A percentile compares a stretch with the other conserved stretches of the same genome.
Conservation (phyloP, 805 yeast species). For the Saccharomycopsis olivae region DNA sequence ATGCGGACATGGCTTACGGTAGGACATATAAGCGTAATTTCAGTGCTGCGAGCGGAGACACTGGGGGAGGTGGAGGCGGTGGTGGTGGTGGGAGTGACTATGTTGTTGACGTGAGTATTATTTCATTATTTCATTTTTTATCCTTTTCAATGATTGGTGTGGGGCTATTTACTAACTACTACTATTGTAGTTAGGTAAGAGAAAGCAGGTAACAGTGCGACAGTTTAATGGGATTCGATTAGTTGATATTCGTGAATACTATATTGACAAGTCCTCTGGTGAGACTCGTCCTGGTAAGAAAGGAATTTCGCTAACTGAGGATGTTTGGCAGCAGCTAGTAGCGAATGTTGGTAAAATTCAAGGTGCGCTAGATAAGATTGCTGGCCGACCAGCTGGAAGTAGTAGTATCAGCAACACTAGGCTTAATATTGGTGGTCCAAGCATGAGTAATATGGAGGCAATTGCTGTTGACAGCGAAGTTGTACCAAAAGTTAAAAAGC, state of each 20-base stretch:
- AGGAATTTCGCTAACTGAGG: slow-evolving; percentile 52
- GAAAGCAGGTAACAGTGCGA: slow-evolving; percentile 64
- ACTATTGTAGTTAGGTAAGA: slow-evolving; percentile 28
- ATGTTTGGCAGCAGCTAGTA: slow-evolving; percentile 40
- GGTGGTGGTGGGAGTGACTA: too few relatives aligned
- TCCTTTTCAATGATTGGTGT: neutral
- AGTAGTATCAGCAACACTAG: neutral
- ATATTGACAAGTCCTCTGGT: slow-evolving; percentile 44
- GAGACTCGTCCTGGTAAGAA: slow-evolving; percentile 75
- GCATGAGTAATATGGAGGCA: slow-evolving; percentile 1
- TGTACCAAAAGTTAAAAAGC: slow-evolving; percentile 5
- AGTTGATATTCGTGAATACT: slow-evolving; percentile 81
- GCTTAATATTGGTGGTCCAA: neutral
- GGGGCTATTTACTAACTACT: neutral
- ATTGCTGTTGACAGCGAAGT: slow-evolving; percentile 4
- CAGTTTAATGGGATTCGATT: slow-evolving; percentile 55
- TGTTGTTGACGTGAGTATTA: neutral
- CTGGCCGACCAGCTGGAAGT: slow-evolving; percentile 10
- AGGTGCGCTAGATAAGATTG: slow-evolving; percentile 13
- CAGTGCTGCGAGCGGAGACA: neutral
- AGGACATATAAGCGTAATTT: slow-evolving; percentile 3
- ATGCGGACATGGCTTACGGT: slow-evolving; percentile 4
- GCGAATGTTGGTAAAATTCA: slow-evolving; percentile 21
- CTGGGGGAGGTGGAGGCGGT: too few relatives aligned
- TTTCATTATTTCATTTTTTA: neutral